These are phyloP conservation scores for Erythrophleum ivorense DNA, from an alignment of 331 rosid species.

Conservation along the genomic window DNA sequence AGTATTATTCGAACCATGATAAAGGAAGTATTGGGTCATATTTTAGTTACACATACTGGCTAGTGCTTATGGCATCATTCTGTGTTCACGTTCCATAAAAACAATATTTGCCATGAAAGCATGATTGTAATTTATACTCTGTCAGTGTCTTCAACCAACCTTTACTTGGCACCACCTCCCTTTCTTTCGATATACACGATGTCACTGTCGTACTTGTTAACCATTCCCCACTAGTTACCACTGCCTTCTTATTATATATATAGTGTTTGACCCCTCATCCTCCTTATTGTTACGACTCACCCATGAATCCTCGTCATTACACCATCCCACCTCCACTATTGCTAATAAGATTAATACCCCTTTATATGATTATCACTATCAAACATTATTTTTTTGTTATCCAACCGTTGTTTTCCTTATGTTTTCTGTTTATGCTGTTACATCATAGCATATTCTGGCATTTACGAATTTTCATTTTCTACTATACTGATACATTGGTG, in stretches of 20 bases:
- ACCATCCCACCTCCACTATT: background rate
- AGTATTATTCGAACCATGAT: too few relatives aligned
- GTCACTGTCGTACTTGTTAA: background rate
- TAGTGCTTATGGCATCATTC: background rate
- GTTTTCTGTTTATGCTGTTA: background rate
- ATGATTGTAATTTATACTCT: background rate
- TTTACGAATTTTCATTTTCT: too few relatives aligned
- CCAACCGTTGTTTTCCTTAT: background rate
- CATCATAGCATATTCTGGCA: too few relatives aligned
- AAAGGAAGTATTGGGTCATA: background rate
- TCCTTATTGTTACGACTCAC: background rate
- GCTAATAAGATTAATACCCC: background rate
- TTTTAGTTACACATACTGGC: background rate
- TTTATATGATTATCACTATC: background rate
- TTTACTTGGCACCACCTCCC: background rate
- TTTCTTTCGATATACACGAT: background rate
- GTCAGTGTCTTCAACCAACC: background rate
- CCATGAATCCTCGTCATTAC: background rate
- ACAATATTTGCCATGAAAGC: background rate
- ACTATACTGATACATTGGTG: too few relatives aligned
- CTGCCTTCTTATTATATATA: background rate
- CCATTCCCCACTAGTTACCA: background rate
- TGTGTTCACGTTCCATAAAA: background rate
- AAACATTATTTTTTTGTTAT: background rate
- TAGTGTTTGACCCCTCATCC: background rate